phyloP scores from a whole-genome alignment of 2,329 filamentous ascomycete species.

The Aureobasidium leucospermi region DNA sequence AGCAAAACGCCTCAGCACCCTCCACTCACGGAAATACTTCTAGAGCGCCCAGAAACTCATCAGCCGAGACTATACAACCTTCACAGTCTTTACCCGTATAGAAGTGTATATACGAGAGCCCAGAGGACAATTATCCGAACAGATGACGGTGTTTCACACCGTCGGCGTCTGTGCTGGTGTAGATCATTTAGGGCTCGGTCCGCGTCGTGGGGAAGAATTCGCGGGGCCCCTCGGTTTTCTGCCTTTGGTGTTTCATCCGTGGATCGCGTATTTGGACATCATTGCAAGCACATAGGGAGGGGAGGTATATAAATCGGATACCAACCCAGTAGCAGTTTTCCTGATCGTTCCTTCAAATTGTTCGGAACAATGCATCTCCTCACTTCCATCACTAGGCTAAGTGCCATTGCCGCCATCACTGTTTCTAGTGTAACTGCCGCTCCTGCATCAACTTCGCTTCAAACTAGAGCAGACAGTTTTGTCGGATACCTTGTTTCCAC shows the following conservation, averaged over 20 bases:
- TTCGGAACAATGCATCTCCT: neutral
- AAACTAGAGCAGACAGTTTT: neutral
- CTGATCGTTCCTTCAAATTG: too few relatives aligned
- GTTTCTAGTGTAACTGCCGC: neutral
- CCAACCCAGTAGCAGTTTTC: too few relatives aligned
- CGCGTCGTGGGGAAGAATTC: neutral
- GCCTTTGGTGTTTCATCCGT: neutral
- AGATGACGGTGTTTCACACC: neutral
- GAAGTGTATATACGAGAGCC: neutral
- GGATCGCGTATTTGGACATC: too few relatives aligned
- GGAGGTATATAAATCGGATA: too few relatives aligned
- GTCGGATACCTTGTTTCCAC: neutral
- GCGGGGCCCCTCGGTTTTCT: neutral
- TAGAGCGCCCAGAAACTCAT: neutral
- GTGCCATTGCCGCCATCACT: neutral
- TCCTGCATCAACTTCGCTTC: neutral
- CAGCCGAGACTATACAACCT: neutral
- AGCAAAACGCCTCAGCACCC: neutral
- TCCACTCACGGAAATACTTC: slow-evolving; percentile 1
- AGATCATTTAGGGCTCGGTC: neutral
- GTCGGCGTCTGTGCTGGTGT: neutral
- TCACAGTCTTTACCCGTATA: neutral
- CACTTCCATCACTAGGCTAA: neutral
- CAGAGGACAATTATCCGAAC: neutral
- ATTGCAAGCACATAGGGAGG: too few relatives aligned